A percentile compares a stretch with the other conserved stretches of the same genome.
phyloP scores from a whole-genome alignment of 2,329 filamentous ascomycete genomes.

The Fusarium haematococcum region DNA sequence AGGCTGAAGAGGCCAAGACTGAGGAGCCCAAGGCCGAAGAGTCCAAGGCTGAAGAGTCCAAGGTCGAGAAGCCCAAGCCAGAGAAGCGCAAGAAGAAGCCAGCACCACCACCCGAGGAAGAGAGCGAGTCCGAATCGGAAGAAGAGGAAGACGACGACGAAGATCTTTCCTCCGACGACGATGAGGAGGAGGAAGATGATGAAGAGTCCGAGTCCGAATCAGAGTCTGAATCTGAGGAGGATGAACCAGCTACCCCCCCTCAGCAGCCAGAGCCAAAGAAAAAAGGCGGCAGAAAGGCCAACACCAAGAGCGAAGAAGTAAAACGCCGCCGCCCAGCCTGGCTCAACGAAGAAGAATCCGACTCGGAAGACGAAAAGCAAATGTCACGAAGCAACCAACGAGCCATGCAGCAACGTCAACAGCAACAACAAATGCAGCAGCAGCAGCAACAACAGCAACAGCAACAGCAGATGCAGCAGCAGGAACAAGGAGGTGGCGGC shows the following conservation, averaged over 20 bases:
- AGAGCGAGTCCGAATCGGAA: conserved; percentile 37
- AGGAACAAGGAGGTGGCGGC: conserved; percentile 34
- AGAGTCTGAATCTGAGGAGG: conserved; percentile 39
- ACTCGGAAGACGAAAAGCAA: conserved; percentile 27
- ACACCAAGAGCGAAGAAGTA: conserved; percentile 21
- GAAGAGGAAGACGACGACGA: conserved; percentile 35
- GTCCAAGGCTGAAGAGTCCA: conserved; percentile 15
- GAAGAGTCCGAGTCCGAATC: conserved; percentile 32
- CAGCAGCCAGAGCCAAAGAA: conserved; percentile 27
- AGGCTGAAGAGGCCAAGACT: conserved; percentile 5
- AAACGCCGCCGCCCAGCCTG: conserved; percentile 36
- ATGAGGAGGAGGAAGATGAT: conserved; percentile 26
- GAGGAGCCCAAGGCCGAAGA: conserved; percentile 9
- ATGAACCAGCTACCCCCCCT: conserved; percentile 42
- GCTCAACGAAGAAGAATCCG: conserved; percentile 38
- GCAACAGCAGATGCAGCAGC: conserved; percentile 31
- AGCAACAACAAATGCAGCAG: conserved; percentile 30
- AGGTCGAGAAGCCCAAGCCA: conserved; percentile 15
- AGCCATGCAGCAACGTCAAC: conserved; percentile 10
- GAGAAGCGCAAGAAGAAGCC: conserved; percentile 26
- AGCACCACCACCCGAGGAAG: conserved; percentile 20
- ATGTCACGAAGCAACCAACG: conserved; percentile 5
- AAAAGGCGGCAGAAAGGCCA: conserved; percentile 5
- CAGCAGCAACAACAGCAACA: conserved; percentile 34
- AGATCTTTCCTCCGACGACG: conserved; percentile 18